These are phyloP conservation scores for Dalechampia spathulata DNA, from an alignment of 441 rosid species.

Conservation along the genomic window DNA sequence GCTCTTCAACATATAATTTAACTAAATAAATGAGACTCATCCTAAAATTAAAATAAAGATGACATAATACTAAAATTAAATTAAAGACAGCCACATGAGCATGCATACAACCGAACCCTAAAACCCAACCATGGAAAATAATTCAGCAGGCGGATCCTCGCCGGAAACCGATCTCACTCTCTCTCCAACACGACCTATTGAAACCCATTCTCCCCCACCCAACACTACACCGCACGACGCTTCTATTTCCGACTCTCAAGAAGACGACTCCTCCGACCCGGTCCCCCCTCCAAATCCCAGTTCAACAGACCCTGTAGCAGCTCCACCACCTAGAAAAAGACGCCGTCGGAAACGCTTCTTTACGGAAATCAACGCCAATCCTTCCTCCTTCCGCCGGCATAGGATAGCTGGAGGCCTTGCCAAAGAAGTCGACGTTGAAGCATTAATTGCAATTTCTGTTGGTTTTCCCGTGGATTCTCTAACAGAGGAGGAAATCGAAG, in stretches of 20 bases:
- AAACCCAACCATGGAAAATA: too few species aligned
- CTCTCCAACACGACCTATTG: slow-evolving; percentile 31
- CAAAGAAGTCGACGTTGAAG: slow-evolving; percentile 74
- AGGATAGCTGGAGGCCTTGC: slow-evolving; percentile 41
- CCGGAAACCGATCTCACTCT: slow-evolving; percentile 40
- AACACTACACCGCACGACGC: slow-evolving; percentile 21
- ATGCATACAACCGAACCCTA: too few species aligned
- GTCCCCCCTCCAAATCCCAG: slow-evolving; percentile 36
- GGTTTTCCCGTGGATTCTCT: slow-evolving; percentile 90
- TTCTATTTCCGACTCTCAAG: slow-evolving; percentile 58
- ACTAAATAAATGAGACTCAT: too few species aligned
- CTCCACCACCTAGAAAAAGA: slow-evolving; percentile 43
- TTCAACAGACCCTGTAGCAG: slow-evolving; percentile 41
- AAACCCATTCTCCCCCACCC: slow-evolving; percentile 21
- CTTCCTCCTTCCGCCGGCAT: slow-evolving; percentile 59
- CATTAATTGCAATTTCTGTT: slow-evolving; percentile 67
- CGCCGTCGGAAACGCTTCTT: slow-evolving; percentile 86
- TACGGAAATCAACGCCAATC: slow-evolving; percentile 68
- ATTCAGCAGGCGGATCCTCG: slow-evolving; percentile 48
- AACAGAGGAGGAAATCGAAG: slow-evolving; percentile 94
- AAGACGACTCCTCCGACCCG: slow-evolving; percentile 62
- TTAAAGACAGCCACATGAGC: too few species aligned
- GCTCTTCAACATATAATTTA: too few species aligned
- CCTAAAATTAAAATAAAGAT: too few species aligned
- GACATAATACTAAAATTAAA: too few species aligned